Evolutionary conservation across 495 filamentous ascomycete species (phyloP).

Genomic region (Xylaria acuta): DNA sequence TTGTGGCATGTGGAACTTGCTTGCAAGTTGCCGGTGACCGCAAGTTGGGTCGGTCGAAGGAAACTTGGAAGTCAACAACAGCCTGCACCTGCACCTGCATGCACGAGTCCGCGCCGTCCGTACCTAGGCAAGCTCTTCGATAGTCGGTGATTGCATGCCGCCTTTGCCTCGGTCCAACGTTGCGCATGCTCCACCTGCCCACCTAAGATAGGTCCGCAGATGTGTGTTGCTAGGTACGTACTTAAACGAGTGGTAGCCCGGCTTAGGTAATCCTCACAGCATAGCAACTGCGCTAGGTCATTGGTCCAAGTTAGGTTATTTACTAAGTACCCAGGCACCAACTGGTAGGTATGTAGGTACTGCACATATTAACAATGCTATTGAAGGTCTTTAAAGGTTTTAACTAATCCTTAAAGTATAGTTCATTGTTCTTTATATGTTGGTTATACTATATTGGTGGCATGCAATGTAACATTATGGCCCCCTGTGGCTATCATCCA

Average conservation of each 20-base stretch:
- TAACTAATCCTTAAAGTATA: too few species aligned
- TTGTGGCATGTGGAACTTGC: constrained; percentile 37
- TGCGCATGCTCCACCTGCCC: constrained; percentile 28
- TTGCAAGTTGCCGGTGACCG: constrained; percentile 24
- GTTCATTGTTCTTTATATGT: too few species aligned
- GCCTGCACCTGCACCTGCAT: neutral
- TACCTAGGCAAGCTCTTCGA: neutral
- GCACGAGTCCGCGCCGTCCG: neutral
- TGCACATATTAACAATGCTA: too few species aligned
- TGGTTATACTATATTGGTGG: too few species aligned
- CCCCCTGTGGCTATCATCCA: too few species aligned
- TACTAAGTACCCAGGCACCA: neutral
- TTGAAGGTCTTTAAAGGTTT: too few species aligned
- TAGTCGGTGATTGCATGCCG: constrained; percentile 24
- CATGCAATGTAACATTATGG: too few species aligned
- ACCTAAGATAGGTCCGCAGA: neutral
- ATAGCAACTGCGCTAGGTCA: neutral
- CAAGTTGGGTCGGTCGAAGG: constrained; percentile 29
- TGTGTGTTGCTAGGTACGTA: neutral
- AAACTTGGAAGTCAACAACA: constrained; percentile 21
- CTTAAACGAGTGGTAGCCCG: neutral
- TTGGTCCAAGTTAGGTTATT: neutral
- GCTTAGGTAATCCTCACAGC: neutral
- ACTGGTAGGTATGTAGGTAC: too few species aligned
- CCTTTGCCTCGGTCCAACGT: constrained; percentile 36